phyloP scores from a whole-genome alignment of 169 alveolate species.

The Cardiosporidium cionae region DNA sequence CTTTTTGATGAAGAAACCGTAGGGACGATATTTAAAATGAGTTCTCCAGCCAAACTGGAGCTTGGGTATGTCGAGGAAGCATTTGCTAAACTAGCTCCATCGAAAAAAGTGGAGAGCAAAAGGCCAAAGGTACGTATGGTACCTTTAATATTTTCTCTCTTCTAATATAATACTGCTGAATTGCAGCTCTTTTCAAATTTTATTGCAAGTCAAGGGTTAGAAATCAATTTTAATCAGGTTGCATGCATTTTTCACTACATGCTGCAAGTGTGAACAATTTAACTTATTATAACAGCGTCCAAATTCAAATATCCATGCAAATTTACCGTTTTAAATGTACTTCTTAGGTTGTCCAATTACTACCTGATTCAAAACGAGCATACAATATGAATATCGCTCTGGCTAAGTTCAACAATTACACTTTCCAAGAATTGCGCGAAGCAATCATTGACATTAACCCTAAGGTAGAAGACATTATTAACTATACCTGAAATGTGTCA shows the following conservation, averaged over 20 bases:
- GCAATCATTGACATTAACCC: conserved; percentile 75
- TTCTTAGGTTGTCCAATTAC: conserved; percentile 59
- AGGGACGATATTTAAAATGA: conserved; percentile 63
- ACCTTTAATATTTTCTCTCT: too few relatives aligned
- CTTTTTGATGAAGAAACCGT: conserved; percentile 69
- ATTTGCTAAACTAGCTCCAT: conserved; percentile 53
- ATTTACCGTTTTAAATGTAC: too few relatives aligned
- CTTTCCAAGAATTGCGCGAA: conserved; percentile 74
- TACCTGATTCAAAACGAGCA: conserved; percentile 80
- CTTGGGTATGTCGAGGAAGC: conserved; percentile 56
- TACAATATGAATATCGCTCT: conserved; percentile 79
- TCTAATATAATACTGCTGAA: too few relatives aligned
- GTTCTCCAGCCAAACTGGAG: conserved; percentile 20
- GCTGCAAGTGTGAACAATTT: background rate
- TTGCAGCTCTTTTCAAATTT: too few relatives aligned
- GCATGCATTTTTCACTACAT: background rate
- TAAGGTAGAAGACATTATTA: conserved; percentile 16
- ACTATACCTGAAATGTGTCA: too few relatives aligned
- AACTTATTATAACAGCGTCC: background rate
- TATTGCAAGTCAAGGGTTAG: too few relatives aligned
- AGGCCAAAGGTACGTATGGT: conserved; percentile 36
- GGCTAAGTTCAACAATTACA: conserved; percentile 73
- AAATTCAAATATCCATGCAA: too few relatives aligned
- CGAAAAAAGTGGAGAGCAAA: conserved; percentile 56
- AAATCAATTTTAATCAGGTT: conserved; percentile 14